A percentile compares a stretch with the other conserved stretches of the same genome.
These are phyloP conservation scores for Magnolia sinica DNA, from an alignment of 164 flowering plant genomes.

Conservation along the genomic window DNA sequence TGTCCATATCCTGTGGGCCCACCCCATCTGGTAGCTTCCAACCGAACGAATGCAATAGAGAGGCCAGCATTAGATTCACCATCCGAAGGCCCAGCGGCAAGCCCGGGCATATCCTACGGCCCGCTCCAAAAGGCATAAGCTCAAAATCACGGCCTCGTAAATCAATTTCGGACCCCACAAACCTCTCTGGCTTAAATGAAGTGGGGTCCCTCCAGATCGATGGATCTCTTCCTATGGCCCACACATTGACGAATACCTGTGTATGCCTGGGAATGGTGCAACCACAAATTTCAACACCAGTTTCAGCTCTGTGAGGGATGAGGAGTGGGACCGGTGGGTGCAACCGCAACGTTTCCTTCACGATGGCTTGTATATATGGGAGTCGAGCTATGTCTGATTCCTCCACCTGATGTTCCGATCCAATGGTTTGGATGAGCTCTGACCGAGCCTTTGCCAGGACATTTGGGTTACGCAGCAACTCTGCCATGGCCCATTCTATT, in stretches of 20 bases:
- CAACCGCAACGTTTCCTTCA: slow-evolving; percentile 20
- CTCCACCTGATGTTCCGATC: neutral
- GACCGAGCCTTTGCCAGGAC: slow-evolving; percentile 8
- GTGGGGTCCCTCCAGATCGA: slow-evolving; percentile 13
- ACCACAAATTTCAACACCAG: slow-evolving; percentile 7
- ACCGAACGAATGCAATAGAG: slow-evolving; percentile 16
- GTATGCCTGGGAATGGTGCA: slow-evolving; percentile 15
- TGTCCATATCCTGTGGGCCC: slow-evolving; percentile 13
- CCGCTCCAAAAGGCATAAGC: slow-evolving; percentile 26
- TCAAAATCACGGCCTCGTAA: slow-evolving; percentile 16
- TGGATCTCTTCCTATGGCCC: slow-evolving; percentile 27
- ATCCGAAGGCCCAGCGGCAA: slow-evolving; percentile 16
- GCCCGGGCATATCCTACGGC: slow-evolving; percentile 25
- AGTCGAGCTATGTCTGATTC: slow-evolving; percentile 12
- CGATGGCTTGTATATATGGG: slow-evolving; percentile 18
- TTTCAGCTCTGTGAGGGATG: slow-evolving; percentile 16
- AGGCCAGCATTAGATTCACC: slow-evolving; percentile 22
- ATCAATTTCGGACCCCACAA: slow-evolving; percentile 19
- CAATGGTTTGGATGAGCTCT: slow-evolving; percentile 5
- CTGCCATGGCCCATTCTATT: slow-evolving; percentile 27
- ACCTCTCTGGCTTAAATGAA: slow-evolving; percentile 23
- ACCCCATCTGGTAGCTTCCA: slow-evolving; percentile 18
- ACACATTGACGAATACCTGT: slow-evolving; percentile 19
- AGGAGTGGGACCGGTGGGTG: slow-evolving; percentile 20
- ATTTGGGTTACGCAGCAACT: slow-evolving; percentile 15